Evolutionary conservation across 768 basidiomycete genomes (phyloP), one percentile per base, ranked within the genome.

Genomic region (Lactifluus pinguis): DNA sequence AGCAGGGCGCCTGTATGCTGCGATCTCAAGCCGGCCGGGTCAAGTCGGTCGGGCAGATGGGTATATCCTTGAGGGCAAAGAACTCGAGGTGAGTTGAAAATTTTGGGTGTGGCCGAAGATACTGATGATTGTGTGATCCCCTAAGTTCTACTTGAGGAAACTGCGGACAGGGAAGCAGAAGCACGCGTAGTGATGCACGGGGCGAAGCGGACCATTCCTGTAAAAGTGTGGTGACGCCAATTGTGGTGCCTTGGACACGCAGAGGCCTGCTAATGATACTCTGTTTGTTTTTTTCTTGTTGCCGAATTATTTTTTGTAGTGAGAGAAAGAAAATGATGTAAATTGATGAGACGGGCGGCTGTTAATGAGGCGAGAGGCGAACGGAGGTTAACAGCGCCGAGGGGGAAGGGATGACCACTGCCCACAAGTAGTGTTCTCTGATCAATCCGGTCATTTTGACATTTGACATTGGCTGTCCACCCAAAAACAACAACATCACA

Each of bases 31-130:
- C 74, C 86, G 97, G 74, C 97, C 97, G 59, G 97, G 97, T 44
- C 97, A 99, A 76, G 89, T 85, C 58, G 97, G 97, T 32, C 93
- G 97, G 67, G 86, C 89, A 59, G 97, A 99, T 74, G 97, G 97
- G 55, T 98, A 98, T 77, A 79, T 99, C 65, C 84, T 99, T 56
- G 97, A 99, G 80, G 97, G 97, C 71, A 94, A 92, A 78, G 97
- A 99, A 75, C 86, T 98, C 58, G 95, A 98, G 83, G 93, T 95
- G 66, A 53, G 81, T 71, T 49, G 21, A n/a, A 53, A 42, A 25
- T 25, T 17, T 53, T 45, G 32, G 41, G 17, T 56, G 25, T 44
- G 44, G 44, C 34, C 32, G 5, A 29, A n/a, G 30, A 47, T 53
- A 30, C 13, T 44, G 34, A 49, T 42, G 48, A 29, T n/a, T 25